Evolutionary conservation across 192 early-diverging fungal species (phyloP).

Genomic region (Haplosporangium gracile): DNA sequence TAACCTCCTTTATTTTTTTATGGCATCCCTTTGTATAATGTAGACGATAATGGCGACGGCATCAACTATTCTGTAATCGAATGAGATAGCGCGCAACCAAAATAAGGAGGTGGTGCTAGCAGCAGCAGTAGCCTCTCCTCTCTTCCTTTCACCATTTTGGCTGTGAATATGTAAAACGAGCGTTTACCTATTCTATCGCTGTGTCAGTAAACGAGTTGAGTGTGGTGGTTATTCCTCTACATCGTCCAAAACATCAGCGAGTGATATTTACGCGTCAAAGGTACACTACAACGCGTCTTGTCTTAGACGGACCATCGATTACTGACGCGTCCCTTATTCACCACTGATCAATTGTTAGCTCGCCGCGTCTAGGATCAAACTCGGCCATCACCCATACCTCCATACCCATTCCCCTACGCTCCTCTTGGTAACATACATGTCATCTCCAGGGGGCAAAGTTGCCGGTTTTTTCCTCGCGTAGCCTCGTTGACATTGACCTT

Average conservation of each 20-base stretch:
- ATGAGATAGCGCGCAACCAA: not conserved
- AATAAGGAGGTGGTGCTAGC: not conserved
- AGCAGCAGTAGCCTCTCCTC: not conserved
- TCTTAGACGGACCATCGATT: not conserved
- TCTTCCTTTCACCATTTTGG: not conserved
- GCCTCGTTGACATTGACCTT: not conserved
- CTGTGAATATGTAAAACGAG: not conserved
- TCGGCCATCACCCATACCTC: not conserved
- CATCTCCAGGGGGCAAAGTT: not conserved
- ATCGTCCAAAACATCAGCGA: no score
- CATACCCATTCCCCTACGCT: not conserved
- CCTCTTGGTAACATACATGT: not conserved
- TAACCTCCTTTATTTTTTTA: not conserved
- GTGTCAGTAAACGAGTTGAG: not conserved
- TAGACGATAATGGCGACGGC: not conserved
- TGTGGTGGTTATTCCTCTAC: no score
- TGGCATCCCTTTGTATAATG: not conserved
- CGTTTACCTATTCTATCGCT: not conserved
- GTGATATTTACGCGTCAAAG: no score
- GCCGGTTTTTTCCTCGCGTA: no score
- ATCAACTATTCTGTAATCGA: not conserved
- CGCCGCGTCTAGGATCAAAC: not conserved
- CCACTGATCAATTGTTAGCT: not conserved
- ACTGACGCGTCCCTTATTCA: not conserved
- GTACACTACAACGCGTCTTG: no score